A percentile compares a stretch with the other conserved stretches of the same genome.
These are phyloP conservation scores for Antrodiella citrinella DNA, from an alignment of 768 basidiomycete species.

Conservation along the genomic window DNA sequence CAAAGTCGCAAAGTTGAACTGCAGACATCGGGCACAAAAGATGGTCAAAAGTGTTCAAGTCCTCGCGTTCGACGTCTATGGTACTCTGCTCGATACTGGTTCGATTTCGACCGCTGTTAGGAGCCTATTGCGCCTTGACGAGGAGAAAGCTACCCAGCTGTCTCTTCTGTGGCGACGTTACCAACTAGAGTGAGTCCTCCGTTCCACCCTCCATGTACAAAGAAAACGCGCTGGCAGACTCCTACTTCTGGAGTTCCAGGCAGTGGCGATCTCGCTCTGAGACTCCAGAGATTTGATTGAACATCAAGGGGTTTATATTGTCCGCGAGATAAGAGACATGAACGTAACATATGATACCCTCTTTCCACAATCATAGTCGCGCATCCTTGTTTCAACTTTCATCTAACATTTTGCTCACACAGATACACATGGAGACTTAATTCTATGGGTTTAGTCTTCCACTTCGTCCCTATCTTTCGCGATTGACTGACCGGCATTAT, in stretches of 20 bases:
- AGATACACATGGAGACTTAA: conserved; percentile 26
- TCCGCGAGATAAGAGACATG: neutral
- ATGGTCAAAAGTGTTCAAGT: too few species aligned
- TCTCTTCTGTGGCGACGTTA: conserved; percentile 17
- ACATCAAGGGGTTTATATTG: too few species aligned
- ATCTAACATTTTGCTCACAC: neutral
- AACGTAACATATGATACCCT: neutral
- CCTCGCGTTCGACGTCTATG: conserved; percentile 26
- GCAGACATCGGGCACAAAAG: too few species aligned
- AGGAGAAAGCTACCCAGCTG: conserved; percentile 9
- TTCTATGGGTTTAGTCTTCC: conserved; percentile 6
- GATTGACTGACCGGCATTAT: too few species aligned
- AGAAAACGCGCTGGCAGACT: neutral
- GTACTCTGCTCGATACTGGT: conserved; percentile 22
- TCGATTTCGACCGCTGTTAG: conserved; percentile 12
- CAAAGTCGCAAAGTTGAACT: too few species aligned
- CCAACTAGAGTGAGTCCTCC: conserved; percentile 23
- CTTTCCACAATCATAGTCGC: neutral
- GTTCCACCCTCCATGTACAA: neutral
- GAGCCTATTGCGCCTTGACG: conserved; percentile 1
- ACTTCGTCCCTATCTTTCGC: too few species aligned
- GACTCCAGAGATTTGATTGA: neutral
- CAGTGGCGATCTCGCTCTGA: neutral
- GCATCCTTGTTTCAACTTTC: neutral
- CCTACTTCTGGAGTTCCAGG: neutral